phyloP scores from a whole-genome alignment of 805 yeast genomes.

The Candida michaelii region DNA sequence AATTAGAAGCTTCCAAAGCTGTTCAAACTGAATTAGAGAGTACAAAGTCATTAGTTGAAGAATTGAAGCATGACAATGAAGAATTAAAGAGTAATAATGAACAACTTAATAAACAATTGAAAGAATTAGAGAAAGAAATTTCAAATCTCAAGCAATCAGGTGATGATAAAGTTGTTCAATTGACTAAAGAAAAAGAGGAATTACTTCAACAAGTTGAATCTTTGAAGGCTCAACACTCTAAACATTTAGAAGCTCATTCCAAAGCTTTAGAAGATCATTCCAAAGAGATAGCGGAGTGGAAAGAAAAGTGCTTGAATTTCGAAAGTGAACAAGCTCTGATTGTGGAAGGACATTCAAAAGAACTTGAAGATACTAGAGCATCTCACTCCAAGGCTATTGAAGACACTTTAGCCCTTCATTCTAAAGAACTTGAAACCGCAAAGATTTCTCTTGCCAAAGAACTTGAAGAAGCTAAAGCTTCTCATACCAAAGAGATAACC shows the following conservation, averaged over 20 bases:
- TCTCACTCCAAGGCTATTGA: slow-evolving; percentile 7
- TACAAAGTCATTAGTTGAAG: slow-evolving; percentile 4
- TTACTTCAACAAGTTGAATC: slow-evolving; percentile 7
- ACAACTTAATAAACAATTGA: slow-evolving; percentile 1
- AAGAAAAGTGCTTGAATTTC: slow-evolving; percentile 5
- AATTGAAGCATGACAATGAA: slow-evolving; percentile 4
- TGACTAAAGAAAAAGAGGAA: slow-evolving; percentile 2
- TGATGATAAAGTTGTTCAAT: not conserved
- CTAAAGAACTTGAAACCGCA: no score
- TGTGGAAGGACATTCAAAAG: slow-evolving; percentile 3
- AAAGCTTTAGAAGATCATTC: slow-evolving; percentile 1
- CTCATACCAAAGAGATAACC: slow-evolving; percentile 12
- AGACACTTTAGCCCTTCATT: slow-evolving; percentile 1
- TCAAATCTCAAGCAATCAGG: not conserved
- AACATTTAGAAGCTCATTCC: not conserved
- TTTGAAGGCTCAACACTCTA: slow-evolving; percentile 4
- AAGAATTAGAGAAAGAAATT: slow-evolving; percentile 1
- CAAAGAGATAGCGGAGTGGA: slow-evolving; percentile 9
- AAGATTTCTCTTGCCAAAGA: not conserved
- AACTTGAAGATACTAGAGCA: slow-evolving; percentile 2
- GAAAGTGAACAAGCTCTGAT: slow-evolving; percentile 5
- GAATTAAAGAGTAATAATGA: not conserved
- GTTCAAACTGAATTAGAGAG: slow-evolving; percentile 3
- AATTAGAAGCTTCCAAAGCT: slow-evolving; percentile 6
- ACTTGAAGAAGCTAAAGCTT: slow-evolving; percentile 1